A percentile compares a stretch with the other conserved stretches of the same genome.
Conservation (phyloP, 1,139 yeast species). For the Entelexis paramagnoliae region DNA sequence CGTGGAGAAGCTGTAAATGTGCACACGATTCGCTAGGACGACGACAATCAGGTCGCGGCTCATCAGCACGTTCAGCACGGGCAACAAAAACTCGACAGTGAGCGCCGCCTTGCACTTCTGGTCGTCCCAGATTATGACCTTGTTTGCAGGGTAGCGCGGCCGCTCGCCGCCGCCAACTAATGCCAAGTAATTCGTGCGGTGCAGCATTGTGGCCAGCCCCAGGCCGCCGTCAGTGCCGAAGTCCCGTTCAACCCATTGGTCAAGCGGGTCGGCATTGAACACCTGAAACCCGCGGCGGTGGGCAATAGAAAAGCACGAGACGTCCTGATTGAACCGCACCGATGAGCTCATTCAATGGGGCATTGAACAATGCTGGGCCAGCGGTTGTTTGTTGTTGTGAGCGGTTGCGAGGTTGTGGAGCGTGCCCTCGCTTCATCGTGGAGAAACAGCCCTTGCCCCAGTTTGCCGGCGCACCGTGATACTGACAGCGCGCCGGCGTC, state of each 20-base stretch:
- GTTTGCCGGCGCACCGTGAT: no score
- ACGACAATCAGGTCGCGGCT: constrained; percentile 69
- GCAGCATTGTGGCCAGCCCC: constrained; percentile 70
- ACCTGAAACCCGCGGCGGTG: constrained; percentile 75
- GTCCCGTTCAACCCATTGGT: constrained; percentile 57
- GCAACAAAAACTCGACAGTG: constrained; percentile 63
- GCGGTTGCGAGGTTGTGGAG: no score
- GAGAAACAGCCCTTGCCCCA: no score
- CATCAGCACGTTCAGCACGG: constrained; percentile 61
- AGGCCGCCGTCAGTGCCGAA: constrained; percentile 45
- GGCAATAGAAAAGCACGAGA: constrained; percentile 78
- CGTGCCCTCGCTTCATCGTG: no score
- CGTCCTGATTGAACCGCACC: constrained; percentile 68
- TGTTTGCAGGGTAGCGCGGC: constrained; percentile 69
- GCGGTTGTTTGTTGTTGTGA: neutral
- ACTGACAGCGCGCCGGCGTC: no score
- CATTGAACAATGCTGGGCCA: neutral
- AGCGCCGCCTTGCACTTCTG: constrained; percentile 36
- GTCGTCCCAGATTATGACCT: constrained; percentile 82
- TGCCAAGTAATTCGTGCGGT: constrained; percentile 81
- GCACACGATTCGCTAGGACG: constrained; percentile 54
- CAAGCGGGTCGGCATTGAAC: constrained; percentile 82
- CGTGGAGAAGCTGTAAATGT: constrained; percentile 68
- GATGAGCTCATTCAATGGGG: constrained; percentile 5
- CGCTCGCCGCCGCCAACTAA: constrained; percentile 78